Conservation (phyloP, 23 red algal genomes). For the Gracilaria caudata region DNA sequence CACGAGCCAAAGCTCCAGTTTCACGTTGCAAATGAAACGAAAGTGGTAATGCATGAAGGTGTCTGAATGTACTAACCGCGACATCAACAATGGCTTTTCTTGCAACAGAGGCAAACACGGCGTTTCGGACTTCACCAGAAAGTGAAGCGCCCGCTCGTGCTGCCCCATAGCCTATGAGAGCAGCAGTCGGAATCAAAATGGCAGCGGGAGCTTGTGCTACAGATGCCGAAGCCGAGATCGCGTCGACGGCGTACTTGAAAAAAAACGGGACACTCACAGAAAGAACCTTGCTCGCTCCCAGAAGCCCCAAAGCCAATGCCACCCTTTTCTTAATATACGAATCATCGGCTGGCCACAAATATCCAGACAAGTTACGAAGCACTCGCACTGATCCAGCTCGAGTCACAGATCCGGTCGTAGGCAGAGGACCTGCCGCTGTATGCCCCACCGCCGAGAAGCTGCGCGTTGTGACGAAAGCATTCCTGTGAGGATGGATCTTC, state of each 20-base stretch:
- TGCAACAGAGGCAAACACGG: slow-evolving; percentile 75
- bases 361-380: slow-evolving; percentile 64
- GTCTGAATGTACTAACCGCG: slow-evolving; percentile 86
- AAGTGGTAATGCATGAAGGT: slow-evolving; percentile 83
- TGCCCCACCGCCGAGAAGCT: neutral
- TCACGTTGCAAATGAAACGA: slow-evolving; percentile 84
- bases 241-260: slow-evolving; percentile 92
- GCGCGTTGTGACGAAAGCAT: neutral
- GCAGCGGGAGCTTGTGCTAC: slow-evolving; percentile 14
- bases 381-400: slow-evolving; percentile 49
- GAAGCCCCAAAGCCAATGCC: slow-evolving; percentile 65
- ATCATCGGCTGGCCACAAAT: slow-evolving; percentile 92
- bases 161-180: slow-evolving; percentile 89
- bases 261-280: slow-evolving; percentile 90
- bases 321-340: slow-evolving; percentile 67
- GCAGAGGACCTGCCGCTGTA: neutral
- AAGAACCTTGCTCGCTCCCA: slow-evolving; percentile 76
- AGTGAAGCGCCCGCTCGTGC: slow-evolving; percentile 76
- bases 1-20: slow-evolving; percentile 83
- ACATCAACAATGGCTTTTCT: slow-evolving; percentile 88
- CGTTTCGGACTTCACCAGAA: slow-evolving; percentile 87
- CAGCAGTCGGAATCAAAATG: slow-evolving; percentile 59
- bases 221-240: slow-evolving; percentile 34
- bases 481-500: neutral
- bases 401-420: neutral